Base-by-base conservation (phyloP, 495 filamentous ascomycete species). In the Pyrenopolyporus hunteri region DNA sequence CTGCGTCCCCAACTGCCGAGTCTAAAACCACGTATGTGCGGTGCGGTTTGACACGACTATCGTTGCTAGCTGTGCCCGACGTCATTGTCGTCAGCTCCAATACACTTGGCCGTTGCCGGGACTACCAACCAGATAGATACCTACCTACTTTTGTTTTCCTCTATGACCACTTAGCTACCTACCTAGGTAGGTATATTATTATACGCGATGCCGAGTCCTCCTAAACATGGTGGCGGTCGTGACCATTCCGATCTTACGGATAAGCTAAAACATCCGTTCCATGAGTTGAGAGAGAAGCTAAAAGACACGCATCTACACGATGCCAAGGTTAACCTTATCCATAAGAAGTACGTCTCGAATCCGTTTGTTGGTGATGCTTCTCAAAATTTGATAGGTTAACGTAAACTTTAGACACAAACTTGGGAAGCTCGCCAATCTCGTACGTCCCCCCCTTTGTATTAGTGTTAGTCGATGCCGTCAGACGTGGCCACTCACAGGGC, bases 341-440 rank as follows among this genome's bases (percentile, higher is more conserved):
- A 83, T 50, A 76, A 78, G 45, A 83, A 83, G 78, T 80, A 66
- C 5, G 72, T 45, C 23, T 6, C 26, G 3, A 35, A n/a, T n/a
- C n/a, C 16, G 3, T 17, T 32, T 19, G 8, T 5, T 13, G 20
- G 3, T 28, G 8, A 26, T 17, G 5, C 6, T 16, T 33, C n/a
- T 23, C 14, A 36, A 59, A 43, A 6, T 6, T 2, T 6, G 22
- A 0, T 11, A 26, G 57, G 11, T 40, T 54, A 32, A 61, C 17
- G 1, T n/a, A 13, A 40, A n/a, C 17, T 7, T 36, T n/a, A 82
- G 80, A 35, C 79, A 84, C 57, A 75, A 80, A 48, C 73, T 83
- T 48, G 82, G 82, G 28, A 84, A 84, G 72, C 71, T 84, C 59
- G 77, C 68, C 22, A 84, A 84, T 67, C 47, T 84, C 47, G 76